Conservation (phyloP, 495 filamentous ascomycete species). For the Mycothermus thermophilus region DNA sequence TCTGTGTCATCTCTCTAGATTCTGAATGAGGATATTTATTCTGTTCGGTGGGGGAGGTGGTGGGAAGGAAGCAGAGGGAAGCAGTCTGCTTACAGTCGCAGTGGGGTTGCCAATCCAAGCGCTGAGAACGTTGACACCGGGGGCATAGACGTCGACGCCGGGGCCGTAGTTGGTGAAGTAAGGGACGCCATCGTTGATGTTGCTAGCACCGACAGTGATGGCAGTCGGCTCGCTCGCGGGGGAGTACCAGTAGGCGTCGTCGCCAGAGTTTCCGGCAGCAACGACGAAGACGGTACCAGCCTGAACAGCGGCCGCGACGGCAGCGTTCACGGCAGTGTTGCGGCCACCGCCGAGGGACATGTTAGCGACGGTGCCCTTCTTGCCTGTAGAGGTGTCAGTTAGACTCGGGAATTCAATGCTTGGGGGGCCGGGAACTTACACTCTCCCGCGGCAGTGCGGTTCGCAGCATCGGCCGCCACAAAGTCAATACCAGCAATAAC, state of each 20-base stretch:
- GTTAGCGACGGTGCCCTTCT: constrained; percentile 28
- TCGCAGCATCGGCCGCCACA: constrained; percentile 21
- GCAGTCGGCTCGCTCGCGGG: constrained; percentile 41
- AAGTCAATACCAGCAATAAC: constrained; percentile 35
- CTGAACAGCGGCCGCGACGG: constrained; percentile 32
- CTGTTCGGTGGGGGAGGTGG: background rate
- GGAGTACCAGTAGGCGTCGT: constrained; percentile 31
- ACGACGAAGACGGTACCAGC: constrained; percentile 40
- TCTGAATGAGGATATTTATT: too few relatives aligned
- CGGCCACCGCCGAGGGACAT: constrained; percentile 39
- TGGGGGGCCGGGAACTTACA: too few relatives aligned
- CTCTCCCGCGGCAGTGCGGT: constrained; percentile 7
- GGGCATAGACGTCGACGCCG: constrained; percentile 47
- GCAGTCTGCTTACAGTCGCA: constrained; percentile 23
- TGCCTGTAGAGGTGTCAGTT: too few relatives aligned
- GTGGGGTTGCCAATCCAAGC: constrained; percentile 39
- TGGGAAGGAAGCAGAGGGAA: background rate
- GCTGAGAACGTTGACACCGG: constrained; percentile 40
- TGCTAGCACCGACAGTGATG: constrained; percentile 46
- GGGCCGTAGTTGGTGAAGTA: constrained; percentile 49
- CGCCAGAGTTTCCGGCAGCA: constrained; percentile 38
- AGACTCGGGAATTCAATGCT: too few relatives aligned
- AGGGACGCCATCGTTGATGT: constrained; percentile 32
- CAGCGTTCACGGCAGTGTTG: constrained; percentile 40
- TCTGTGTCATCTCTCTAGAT: background rate